Conservation (phyloP, 805 yeast species). For the Candida orba region DNA sequence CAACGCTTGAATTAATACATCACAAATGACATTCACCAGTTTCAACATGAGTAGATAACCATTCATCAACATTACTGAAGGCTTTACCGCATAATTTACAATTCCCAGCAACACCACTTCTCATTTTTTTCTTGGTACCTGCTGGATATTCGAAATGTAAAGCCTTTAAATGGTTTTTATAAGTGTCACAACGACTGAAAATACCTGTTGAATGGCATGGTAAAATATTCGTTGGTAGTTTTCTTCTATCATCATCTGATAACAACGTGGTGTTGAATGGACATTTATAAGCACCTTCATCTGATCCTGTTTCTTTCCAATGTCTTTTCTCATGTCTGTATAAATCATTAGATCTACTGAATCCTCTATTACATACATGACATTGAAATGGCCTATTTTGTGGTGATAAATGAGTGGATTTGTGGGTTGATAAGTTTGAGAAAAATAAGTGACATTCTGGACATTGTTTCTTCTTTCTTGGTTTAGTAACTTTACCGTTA, state of each 20-base stretch:
- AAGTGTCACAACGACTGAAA: conserved; percentile 86
- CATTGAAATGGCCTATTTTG: conserved; percentile 74
- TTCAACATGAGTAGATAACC: conserved; percentile 74
- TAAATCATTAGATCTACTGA: conserved; percentile 82
- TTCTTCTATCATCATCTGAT: background rate
- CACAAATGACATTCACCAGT: conserved; percentile 17
- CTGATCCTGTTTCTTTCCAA: conserved; percentile 64
- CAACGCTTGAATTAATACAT: too few species aligned
- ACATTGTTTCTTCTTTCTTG: conserved; percentile 64
- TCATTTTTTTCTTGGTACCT: conserved; percentile 75
- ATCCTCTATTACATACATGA: conserved; percentile 72
- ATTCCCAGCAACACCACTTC: conserved; percentile 59
- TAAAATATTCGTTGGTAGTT: conserved; percentile 1
- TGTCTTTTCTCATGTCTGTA: conserved; percentile 83
- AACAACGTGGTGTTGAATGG: conserved; percentile 46
- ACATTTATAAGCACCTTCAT: conserved; percentile 67
- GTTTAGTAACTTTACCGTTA: conserved; percentile 25
- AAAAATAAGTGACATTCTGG: conserved; percentile 62
- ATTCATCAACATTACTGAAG: conserved; percentile 66
- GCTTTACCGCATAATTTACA: conserved; percentile 70
- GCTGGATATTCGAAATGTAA: conserved; percentile 83
- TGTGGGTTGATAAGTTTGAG: conserved; percentile 78
- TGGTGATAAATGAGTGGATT: conserved; percentile 67
- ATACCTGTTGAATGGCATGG: conserved; percentile 78
- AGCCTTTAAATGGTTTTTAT: conserved; percentile 84